These are phyloP conservation scores for Nakazawaea ambrosiae DNA, from an alignment of 805 yeast genomes.

Conservation along the genomic window DNA sequence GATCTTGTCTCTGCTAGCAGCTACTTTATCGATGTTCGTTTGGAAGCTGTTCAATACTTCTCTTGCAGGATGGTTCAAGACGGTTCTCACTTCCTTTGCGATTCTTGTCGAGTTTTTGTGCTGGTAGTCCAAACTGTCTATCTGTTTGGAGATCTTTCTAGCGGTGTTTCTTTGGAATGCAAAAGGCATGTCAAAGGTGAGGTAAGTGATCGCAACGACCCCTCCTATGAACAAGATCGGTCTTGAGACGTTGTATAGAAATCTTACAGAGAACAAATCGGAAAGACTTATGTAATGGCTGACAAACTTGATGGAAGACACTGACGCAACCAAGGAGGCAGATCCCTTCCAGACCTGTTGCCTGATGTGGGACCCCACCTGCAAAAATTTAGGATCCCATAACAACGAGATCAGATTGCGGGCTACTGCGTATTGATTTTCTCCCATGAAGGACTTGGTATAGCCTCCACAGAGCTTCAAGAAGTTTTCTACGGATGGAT, in stretches of 20 bases:
- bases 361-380: constrained; percentile 17
- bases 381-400: constrained; percentile 20
- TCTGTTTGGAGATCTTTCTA: constrained; percentile 54
- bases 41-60: constrained; percentile 73
- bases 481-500: constrained; percentile 63
- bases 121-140: constrained; percentile 67
- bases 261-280: constrained; percentile 29
- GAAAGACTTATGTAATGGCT: constrained; percentile 29
- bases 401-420: constrained; percentile 16
- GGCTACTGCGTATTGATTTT: constrained; percentile 15
- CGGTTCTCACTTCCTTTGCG: constrained; percentile 75
- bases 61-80: constrained; percentile 72
- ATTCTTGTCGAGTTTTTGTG: constrained; percentile 73
- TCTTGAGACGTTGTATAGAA: constrained; percentile 38
- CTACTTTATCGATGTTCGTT: constrained; percentile 53
- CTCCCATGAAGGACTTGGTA: constrained; percentile 16
- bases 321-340: constrained; percentile 20
- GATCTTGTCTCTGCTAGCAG: constrained; percentile 48
- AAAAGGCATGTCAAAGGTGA: constrained; percentile 76
- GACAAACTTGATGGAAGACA: constrained; percentile 17
- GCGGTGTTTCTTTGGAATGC: constrained; percentile 85
- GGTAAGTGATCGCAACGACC: constrained; percentile 50
- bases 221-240: constrained; percentile 48
- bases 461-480: constrained; percentile 30
- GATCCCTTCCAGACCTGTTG: constrained; percentile 23